These are phyloP conservation scores for Paecilomyces variotii DNA, from an alignment of 2,329 filamentous ascomycete genomes.

Conservation along the genomic window DNA sequence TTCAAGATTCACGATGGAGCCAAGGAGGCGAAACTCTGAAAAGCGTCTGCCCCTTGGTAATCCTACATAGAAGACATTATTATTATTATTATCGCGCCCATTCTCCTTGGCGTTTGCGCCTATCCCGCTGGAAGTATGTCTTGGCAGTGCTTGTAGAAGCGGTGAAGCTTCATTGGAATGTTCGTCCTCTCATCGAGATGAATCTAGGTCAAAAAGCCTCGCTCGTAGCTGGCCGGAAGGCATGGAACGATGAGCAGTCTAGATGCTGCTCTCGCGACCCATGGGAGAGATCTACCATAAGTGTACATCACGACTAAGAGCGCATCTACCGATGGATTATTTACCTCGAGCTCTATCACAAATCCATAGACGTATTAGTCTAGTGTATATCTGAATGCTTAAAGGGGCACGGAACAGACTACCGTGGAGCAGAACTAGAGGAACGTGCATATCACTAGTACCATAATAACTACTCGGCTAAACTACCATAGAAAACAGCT, in stretches of 20 bases:
- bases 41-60: background rate
- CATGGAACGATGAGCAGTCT: background rate
- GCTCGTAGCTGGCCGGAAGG: background rate
- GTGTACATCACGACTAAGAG: background rate
- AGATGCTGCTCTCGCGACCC: background rate
- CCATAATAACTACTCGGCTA: background rate
- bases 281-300: background rate
- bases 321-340: no score
- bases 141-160: background rate
- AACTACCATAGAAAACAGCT: background rate
- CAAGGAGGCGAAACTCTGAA: background rate
- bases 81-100: background rate
- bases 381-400: background rate
- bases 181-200: background rate
- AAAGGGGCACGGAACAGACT: background rate
- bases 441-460: background rate
- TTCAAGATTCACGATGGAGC: background rate
- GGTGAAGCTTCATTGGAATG: background rate
- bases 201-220: background rate
- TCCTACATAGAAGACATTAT: background rate
- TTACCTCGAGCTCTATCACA: no score
- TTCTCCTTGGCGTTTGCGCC: background rate
- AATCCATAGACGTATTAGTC: background rate
- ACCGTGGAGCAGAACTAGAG: background rate
- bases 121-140: background rate